Percentiles rank a stretch among this genome's conserved stretches.
Conservation (phyloP, 1,139 yeast species). For the Saccharomyces hybrid region DNA sequence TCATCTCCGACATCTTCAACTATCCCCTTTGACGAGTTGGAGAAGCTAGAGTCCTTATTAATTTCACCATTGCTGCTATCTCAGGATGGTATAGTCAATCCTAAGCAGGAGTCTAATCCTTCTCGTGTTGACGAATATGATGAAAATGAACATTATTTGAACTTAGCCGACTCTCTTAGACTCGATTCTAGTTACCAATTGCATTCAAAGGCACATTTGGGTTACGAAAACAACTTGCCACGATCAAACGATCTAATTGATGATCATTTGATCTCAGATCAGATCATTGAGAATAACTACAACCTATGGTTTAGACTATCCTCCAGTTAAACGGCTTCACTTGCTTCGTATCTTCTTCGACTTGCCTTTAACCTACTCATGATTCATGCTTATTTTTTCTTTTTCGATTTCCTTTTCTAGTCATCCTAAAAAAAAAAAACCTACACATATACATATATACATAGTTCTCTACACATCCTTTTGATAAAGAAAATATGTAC, state of each 20-base stretch:
- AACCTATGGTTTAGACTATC: conserved; percentile 11
- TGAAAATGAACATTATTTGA: not conserved
- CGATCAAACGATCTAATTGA: not conserved
- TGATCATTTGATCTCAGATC: conserved; percentile 5
- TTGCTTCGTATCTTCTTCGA: not conserved
- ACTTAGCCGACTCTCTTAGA: not conserved
- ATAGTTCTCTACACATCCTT: not conserved
- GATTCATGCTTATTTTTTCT: not conserved
- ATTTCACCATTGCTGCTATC: conserved; percentile 4
- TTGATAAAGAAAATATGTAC: not conserved
- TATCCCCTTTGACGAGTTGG: not conserved
- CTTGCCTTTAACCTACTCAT: not conserved
- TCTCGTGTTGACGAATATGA: not conserved
- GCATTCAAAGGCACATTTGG: not conserved
- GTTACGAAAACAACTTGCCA: not conserved
- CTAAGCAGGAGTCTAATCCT: not conserved
- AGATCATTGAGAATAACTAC: conserved; percentile 16
- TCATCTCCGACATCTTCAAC: not conserved
- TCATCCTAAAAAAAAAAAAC: not conserved
- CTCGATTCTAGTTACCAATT: not conserved
- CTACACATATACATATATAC: not conserved
- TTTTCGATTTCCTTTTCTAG: not conserved
- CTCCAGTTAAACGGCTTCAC: not conserved
- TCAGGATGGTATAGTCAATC: not conserved
- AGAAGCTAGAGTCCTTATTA: not conserved